Conservation (phyloP, 192 early-diverging fungal genomes). For the Lunasporangiospora selenospora region DNA sequence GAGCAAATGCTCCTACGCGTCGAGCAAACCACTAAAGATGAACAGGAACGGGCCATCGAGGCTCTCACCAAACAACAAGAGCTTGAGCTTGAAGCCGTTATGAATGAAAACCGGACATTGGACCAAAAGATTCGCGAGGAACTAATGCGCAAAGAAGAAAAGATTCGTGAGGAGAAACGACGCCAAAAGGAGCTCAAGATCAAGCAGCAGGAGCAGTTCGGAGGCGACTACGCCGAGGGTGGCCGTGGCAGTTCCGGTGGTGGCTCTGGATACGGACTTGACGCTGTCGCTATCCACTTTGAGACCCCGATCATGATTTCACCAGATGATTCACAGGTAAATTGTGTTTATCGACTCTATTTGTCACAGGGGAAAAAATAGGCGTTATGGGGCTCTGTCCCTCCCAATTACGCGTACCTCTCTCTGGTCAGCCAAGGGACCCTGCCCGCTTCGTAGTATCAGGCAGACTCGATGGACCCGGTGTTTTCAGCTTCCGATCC, state of each 20-base stretch:
- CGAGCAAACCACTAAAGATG: slow-evolving; percentile 53
- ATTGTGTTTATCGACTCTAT: background rate
- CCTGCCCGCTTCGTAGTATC: too few relatives aligned
- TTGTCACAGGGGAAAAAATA: too few relatives aligned
- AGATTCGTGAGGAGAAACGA: slow-evolving; percentile 49
- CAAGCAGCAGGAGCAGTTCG: slow-evolving; percentile 42
- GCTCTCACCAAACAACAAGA: slow-evolving; percentile 44
- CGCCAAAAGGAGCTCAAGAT: slow-evolving; percentile 43
- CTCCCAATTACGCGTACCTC: too few relatives aligned
- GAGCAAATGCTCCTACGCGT: slow-evolving; percentile 61
- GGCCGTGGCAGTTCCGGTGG: slow-evolving; percentile 20
- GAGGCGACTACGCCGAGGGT: slow-evolving; percentile 28
- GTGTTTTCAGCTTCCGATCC: too few relatives aligned
- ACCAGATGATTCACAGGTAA: slow-evolving; percentile 47
- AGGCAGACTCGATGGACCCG: too few relatives aligned
- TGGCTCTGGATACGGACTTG: slow-evolving; percentile 33
- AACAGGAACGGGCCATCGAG: slow-evolving; percentile 46
- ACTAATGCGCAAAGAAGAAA: slow-evolving; percentile 42
- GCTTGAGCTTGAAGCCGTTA: slow-evolving; percentile 29
- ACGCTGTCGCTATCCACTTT: slow-evolving; percentile 44
- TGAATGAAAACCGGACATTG: slow-evolving; percentile 25
- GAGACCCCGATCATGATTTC: slow-evolving; percentile 47
- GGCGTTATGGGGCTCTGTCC: too few relatives aligned
- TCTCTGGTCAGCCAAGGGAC: too few relatives aligned
- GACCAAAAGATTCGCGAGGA: slow-evolving; percentile 54